phyloP scores from a whole-genome alignment of 2,329 filamentous ascomycete genomes.

The Aureobasidium mangrovei region DNA sequence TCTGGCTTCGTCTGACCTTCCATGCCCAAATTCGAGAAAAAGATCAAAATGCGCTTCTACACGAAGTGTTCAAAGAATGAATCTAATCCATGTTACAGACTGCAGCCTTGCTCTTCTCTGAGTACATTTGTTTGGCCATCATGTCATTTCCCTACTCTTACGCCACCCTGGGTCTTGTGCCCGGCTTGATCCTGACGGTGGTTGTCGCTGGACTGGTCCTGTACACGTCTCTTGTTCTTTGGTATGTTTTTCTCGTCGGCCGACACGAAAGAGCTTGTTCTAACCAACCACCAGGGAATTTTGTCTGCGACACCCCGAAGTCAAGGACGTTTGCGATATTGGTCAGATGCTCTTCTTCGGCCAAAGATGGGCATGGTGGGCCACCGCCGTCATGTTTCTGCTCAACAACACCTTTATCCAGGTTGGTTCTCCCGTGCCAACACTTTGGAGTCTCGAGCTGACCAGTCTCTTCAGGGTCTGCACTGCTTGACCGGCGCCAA shows the following conservation, averaged over 20 bases:
- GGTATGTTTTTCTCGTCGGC: conserved; percentile 36
- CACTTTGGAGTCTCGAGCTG: conserved; percentile 3
- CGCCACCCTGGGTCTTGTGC: conserved; percentile 75
- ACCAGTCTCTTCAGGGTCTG: conserved; percentile 45
- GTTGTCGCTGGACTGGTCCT: conserved; percentile 70
- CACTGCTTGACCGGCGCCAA: conserved; percentile 79
- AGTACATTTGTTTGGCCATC: conserved; percentile 88
- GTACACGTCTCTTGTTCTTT: conserved; percentile 66
- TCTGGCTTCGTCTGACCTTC: neutral
- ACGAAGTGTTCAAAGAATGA: neutral
- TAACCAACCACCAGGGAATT: conserved; percentile 57
- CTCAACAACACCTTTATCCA: conserved; percentile 92
- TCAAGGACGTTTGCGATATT: conserved; percentile 88
- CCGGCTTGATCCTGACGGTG: conserved; percentile 73
- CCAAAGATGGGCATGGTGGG: conserved; percentile 60
- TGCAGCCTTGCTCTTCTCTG: conserved; percentile 79
- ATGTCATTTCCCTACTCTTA: conserved; percentile 97
- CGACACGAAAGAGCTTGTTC: neutral
- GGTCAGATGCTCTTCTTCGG: conserved; percentile 93
- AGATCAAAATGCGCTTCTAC: neutral
- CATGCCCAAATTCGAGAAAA: neutral
- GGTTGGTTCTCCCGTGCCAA: conserved; percentile 27
- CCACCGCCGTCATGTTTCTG: conserved; percentile 76
- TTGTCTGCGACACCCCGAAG: conserved; percentile 80
- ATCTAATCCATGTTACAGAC: conserved; percentile 45